These are phyloP conservation scores for Coemansia sp. DNA, from an alignment of 192 early-diverging fungal genomes.

Conservation along the genomic window DNA sequence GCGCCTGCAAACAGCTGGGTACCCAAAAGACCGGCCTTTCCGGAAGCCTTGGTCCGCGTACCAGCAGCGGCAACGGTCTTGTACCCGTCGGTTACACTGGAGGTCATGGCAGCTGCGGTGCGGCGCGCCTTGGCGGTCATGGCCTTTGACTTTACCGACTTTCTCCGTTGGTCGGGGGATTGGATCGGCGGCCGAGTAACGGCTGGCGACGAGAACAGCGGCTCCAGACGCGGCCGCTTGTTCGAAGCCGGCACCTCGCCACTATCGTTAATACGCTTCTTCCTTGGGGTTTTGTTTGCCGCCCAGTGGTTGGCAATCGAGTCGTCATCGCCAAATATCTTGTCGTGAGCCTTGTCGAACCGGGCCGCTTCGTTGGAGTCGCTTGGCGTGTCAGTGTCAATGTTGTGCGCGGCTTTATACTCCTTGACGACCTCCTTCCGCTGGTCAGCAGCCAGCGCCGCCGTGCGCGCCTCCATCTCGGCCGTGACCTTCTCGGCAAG, in stretches of 20 bases:
- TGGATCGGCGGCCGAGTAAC: conserved; percentile 5
- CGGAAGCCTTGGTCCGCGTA: neutral
- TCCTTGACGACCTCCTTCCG: conserved; percentile 15
- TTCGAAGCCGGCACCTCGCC: conserved; percentile 1
- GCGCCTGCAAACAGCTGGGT: conserved; percentile 17
- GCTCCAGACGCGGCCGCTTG: conserved; percentile 37
- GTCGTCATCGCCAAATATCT: conserved; percentile 28
- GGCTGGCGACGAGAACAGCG: conserved; percentile 20
- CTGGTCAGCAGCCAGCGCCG: conserved; percentile 19
- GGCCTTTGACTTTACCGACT: conserved; percentile 12
- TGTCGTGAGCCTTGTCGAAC: conserved; percentile 36
- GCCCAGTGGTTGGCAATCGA: conserved; percentile 46
- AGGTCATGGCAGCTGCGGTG: neutral
- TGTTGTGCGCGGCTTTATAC: conserved; percentile 3
- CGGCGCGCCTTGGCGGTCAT: conserved; percentile 17
- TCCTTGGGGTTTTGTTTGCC: conserved; percentile 30
- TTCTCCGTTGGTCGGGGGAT: conserved; percentile 4
- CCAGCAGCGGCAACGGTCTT: conserved; percentile 11
- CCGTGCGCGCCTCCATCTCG: conserved; percentile 25
- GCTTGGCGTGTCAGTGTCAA: conserved; percentile 8
- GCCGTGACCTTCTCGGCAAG: conserved; percentile 21
- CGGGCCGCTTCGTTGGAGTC: conserved; percentile 9
- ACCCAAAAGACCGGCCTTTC: neutral
- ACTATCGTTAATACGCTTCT: conserved; percentile 24
- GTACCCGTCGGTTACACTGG: conserved; percentile 5